These are phyloP conservation scores for Gremmenia infestans DNA, from an alignment of 2,329 filamentous ascomycete genomes.

Conservation along the genomic window DNA sequence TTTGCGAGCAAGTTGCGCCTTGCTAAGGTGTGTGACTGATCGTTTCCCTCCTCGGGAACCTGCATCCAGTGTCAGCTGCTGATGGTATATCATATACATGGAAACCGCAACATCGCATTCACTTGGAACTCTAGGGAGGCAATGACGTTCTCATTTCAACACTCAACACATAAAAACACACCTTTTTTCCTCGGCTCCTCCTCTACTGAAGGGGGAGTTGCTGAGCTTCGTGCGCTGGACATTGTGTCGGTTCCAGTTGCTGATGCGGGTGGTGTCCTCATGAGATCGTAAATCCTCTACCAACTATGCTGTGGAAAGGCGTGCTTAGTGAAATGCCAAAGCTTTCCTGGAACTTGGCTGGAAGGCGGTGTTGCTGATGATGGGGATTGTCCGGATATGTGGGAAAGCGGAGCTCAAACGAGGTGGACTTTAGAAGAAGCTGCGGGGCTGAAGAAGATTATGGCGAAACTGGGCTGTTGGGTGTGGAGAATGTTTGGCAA, in stretches of 20 bases:
- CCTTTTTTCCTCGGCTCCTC: slow-evolving; percentile 18
- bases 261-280: slow-evolving; percentile 1
- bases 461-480: neutral
- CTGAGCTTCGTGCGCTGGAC: slow-evolving; percentile 13
- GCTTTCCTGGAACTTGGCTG: neutral
- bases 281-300: slow-evolving; percentile 4
- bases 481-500: neutral
- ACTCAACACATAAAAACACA: neutral
- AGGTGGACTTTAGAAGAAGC: neutral
- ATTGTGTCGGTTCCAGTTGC: slow-evolving; percentile 7
- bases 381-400: neutral
- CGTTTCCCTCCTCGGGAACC: slow-evolving; percentile 49
- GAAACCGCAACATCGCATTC: neutral
- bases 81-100: neutral
- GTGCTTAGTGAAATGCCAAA: neutral
- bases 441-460: neutral
- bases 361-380: neutral
- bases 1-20: slow-evolving; percentile 83
- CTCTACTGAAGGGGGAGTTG: slow-evolving; percentile 8
- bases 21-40: slow-evolving; percentile 81
- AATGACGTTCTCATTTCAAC: neutral
- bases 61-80: slow-evolving; percentile 8
- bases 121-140: neutral
- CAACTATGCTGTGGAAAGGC: neutral
- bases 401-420: neutral